Evolutionary conservation across 371 early-diverging fungal genomes (phyloP), one percentile per base, ranked within the genome.

Genomic region (Caulochytrium protostelioides): DNA sequence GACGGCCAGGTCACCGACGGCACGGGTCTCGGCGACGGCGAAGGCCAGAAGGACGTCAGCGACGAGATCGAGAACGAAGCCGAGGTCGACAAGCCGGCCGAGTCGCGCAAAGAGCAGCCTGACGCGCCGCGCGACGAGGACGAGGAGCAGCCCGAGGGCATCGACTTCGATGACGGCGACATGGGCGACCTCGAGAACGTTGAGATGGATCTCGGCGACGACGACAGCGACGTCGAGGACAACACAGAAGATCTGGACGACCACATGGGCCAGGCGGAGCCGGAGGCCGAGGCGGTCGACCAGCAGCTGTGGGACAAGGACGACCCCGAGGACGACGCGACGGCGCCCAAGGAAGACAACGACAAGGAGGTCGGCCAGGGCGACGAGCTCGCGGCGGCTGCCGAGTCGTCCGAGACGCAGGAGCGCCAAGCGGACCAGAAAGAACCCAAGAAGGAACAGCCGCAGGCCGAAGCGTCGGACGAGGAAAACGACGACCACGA

Each of bases 241-340:
- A 72, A 75, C 4, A 37, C 50, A n/a, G 50, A 50, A 14, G 29
- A 7, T 16, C 52, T 72, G 37, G 84, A 83, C 41, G 91, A 94
- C 46, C 71, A 85, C 43, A 74, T 91, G 54, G 90, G 87, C 16
- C 76, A 89, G 35, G 67, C 85, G 1, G 86, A 85, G 41, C 70
- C 73, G 21, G 72, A 82, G 37, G 81, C 81, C 1, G 79, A 87
- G 35, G 80, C 79, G 2, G 73, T 95, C 15, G 97, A 95, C 44
- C 89, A 92, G 42, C 84, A 87, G 65, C 70, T 95, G 71, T 95
- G 97, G 97, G 78, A 75, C 24, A 87, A 81, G 41, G 76, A 83
- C 19, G 75, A 79, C 22, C 67, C 66, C 13, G 73, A 76, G 17
- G 65, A 74, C n/a, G 67, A 72, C 30, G 63, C 70, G 29, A 47